Percentiles rank a stretch among this genome's conserved stretches.
Evolutionary conservation across 305 asterid genomes (phyloP).

Genomic region (Fraxinus sp.): DNA sequence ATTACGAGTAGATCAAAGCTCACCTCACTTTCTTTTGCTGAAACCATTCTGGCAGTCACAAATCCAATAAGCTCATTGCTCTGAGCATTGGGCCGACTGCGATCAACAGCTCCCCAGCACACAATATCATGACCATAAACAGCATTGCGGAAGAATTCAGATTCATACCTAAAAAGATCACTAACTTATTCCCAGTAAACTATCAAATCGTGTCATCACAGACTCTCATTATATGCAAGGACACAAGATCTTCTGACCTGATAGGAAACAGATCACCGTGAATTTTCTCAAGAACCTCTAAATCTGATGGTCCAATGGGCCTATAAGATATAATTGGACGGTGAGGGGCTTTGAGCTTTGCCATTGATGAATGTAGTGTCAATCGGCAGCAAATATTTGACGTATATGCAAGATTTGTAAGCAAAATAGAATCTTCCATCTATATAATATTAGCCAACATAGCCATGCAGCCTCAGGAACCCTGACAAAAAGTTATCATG

Average conservation of each 20-base stretch:
- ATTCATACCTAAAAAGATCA: conserved; percentile 61
- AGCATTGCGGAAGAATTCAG: conserved; percentile 82
- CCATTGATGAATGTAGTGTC: conserved; percentile 56
- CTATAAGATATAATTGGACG: conserved; percentile 64
- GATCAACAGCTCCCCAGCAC: conserved; percentile 99
- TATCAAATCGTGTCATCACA: conserved; percentile 11
- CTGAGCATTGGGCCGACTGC: conserved; percentile 53
- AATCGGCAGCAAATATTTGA: conserved; percentile 59
- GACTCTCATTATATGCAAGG: conserved; percentile 13
- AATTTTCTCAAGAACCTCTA: conserved; percentile 64
- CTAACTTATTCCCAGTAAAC: conserved; percentile 24
- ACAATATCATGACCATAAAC: conserved; percentile 79
- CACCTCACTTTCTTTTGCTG: conserved; percentile 89
- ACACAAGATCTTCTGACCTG: conserved; percentile 47
- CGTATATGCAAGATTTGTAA: conserved; percentile 32
- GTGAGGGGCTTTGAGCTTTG: conserved; percentile 49
- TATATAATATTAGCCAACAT: conserved; percentile 42
- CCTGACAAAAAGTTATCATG: conserved; percentile 19
- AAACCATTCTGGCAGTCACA: conserved; percentile 71
- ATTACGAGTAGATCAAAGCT: conserved; percentile 27
- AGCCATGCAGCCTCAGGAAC: conserved; percentile 47
- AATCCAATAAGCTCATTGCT: conserved; percentile 89
- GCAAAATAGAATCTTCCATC: conserved; percentile 53
- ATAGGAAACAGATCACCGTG: conserved; percentile 81
- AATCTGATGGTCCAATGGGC: conserved; percentile 69